Evolutionary conservation across 345 rosid species (phyloP).

Genomic region (Cardamine occulta): DNA sequence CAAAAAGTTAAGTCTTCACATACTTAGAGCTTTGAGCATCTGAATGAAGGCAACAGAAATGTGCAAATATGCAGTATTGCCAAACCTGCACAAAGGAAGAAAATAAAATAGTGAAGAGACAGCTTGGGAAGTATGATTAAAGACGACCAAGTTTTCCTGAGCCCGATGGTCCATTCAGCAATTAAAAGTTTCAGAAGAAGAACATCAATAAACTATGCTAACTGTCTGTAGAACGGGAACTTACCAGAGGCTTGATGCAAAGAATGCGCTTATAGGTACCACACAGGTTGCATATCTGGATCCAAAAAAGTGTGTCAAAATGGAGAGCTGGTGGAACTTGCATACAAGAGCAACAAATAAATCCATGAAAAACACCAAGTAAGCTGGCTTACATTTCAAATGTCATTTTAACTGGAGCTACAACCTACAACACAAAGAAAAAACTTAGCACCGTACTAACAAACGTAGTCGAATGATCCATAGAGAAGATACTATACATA

Average conservation of each 20-base stretch:
- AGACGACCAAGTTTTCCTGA: background rate
- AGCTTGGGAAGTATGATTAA: background rate
- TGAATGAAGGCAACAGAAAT: constrained; percentile 97
- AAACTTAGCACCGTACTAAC: constrained; percentile 21
- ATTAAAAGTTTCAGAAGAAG: constrained; percentile 18
- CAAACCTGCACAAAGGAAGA: constrained; percentile 72
- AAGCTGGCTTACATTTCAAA: constrained; percentile 76
- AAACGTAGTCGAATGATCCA: constrained; percentile 17
- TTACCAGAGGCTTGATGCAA: constrained; percentile 98
- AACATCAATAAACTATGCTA: background rate
- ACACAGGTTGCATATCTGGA: constrained; percentile 93
- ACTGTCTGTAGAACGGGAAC: constrained; percentile 35
- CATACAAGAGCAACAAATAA: background rate
- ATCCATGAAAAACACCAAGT: background rate
- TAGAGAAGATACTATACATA: background rate
- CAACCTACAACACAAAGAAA: constrained; percentile 63
- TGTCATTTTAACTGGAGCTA: constrained; percentile 93
- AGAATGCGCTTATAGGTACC: constrained; percentile 92
- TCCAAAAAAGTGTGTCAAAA: constrained; percentile 28
- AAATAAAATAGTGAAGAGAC: constrained; percentile 17
- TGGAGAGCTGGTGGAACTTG: constrained; percentile 7
- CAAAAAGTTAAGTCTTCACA: constrained; percentile 42
- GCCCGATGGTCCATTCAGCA: background rate
- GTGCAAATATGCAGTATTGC: constrained; percentile 91
- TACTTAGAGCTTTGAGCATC: constrained; percentile 99